Evolutionary conservation across 2,329 filamentous ascomycete species (phyloP).

Genomic region (Exserohilum rostratum): DNA sequence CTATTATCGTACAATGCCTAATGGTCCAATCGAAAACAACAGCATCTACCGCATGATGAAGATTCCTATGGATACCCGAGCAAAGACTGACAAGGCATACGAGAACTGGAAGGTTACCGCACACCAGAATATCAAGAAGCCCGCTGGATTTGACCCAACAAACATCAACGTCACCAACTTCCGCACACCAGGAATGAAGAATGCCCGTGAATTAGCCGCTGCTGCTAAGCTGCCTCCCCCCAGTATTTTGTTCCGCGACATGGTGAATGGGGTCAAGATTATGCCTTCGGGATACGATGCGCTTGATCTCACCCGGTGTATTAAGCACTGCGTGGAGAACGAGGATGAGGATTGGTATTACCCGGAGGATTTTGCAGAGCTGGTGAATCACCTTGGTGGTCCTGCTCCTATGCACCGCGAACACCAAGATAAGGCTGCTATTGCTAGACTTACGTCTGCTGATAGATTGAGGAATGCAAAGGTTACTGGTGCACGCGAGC

Average conservation of each 20-base stretch:
- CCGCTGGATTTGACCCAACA: slow-evolving; percentile 11
- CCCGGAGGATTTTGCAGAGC: slow-evolving; percentile 19
- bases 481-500: neutral
- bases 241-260: slow-evolving; percentile 22
- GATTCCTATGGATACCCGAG: slow-evolving; percentile 18
- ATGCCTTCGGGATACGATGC: slow-evolving; percentile 24
- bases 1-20: slow-evolving; percentile 19
- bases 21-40: slow-evolving; percentile 17
- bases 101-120: slow-evolving; percentile 21
- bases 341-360: slow-evolving; percentile 26
- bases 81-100: slow-evolving; percentile 13
- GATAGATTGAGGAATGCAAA: neutral
- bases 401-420: slow-evolving; percentile 2
- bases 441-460: slow-evolving; percentile 13
- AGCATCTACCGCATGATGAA: slow-evolving; percentile 27
- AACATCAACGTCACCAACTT: slow-evolving; percentile 29
- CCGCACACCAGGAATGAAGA: slow-evolving; percentile 4
- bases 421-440: slow-evolving; percentile 17
- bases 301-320: slow-evolving; percentile 31
- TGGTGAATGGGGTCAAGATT: slow-evolving; percentile 19
- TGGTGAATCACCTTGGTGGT: slow-evolving; percentile 21
- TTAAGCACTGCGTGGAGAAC: slow-evolving; percentile 22
- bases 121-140: slow-evolving; percentile 14
- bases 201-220: neutral
- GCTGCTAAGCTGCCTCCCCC: neutral